Evolutionary conservation across 805 yeast genomes (phyloP).

Genomic region (Yamadazyma paraphyllophila): DNA sequence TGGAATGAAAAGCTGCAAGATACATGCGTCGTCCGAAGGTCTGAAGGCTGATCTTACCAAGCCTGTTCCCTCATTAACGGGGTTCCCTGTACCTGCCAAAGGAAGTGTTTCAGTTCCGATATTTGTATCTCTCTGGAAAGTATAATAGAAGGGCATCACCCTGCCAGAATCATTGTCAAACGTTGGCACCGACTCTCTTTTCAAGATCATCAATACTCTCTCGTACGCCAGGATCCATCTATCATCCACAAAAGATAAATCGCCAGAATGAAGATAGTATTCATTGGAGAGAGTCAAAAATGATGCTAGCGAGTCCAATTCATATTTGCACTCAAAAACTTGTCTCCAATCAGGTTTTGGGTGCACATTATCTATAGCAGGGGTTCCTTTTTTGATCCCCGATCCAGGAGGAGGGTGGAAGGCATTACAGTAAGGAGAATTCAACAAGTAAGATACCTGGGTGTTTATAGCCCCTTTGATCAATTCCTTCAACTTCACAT

Average conservation of each 20-base stretch:
- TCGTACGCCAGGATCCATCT: slow-evolving; percentile 61
- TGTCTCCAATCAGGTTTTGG: slow-evolving; percentile 69
- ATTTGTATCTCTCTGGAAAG: slow-evolving; percentile 71
- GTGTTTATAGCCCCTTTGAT: slow-evolving; percentile 78
- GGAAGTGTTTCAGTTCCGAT: slow-evolving; percentile 81
- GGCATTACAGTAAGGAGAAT: slow-evolving; percentile 84
- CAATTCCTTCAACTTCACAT: slow-evolving; percentile 47
- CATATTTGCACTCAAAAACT: slow-evolving; percentile 89
- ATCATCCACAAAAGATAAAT: slow-evolving; percentile 44
- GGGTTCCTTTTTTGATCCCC: slow-evolving; percentile 45
- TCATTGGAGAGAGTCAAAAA: slow-evolving; percentile 74
- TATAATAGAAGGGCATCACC: slow-evolving; percentile 51
- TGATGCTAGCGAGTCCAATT: slow-evolving; percentile 81
- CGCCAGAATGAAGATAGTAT: slow-evolving; percentile 55
- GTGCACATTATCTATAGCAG: slow-evolving; percentile 60
- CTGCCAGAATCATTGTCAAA: slow-evolving; percentile 50
- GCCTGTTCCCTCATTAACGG: slow-evolving; percentile 69
- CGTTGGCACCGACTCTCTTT: slow-evolving; percentile 61
- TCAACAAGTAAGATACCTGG: slow-evolving; percentile 62
- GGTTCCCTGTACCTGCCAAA: slow-evolving; percentile 78
- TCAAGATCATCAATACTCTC: slow-evolving; percentile 49
- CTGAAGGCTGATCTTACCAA: slow-evolving; percentile 79
- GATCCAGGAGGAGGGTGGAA: slow-evolving; percentile 77
- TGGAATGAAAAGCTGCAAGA: slow-evolving; percentile 78
- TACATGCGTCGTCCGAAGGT: slow-evolving; percentile 86